phyloP scores from a whole-genome alignment of 1,139 yeast species.

The Kodamaea sp. region DNA sequence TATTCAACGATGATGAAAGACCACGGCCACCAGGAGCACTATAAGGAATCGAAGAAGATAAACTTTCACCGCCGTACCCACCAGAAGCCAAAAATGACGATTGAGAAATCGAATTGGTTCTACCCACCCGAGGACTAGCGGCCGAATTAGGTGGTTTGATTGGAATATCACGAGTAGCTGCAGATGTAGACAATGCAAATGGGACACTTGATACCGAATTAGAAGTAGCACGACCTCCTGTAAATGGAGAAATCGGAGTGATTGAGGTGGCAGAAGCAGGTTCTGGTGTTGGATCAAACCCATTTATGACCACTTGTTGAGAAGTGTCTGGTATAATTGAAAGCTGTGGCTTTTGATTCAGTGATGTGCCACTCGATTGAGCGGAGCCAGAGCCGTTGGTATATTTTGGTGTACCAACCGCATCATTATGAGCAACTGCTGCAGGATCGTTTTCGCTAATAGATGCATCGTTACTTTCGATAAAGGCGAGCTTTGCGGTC shows the following conservation, averaged over 20 bases:
- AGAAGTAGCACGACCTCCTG: slow-evolving; percentile 17
- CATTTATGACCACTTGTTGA: slow-evolving; percentile 12
- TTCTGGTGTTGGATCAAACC: slow-evolving; percentile 19
- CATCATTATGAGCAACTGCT: background rate
- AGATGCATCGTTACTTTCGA: slow-evolving; percentile 16
- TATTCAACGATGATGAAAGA: slow-evolving; percentile 13
- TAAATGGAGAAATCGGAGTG: slow-evolving; percentile 18
- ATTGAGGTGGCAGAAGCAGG: slow-evolving; percentile 10
- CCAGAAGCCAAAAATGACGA: slow-evolving; percentile 35
- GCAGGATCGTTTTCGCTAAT: slow-evolving; percentile 2
- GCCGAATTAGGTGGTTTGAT: slow-evolving; percentile 25
- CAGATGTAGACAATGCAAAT: slow-evolving; percentile 3
- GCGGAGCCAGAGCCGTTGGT: background rate
- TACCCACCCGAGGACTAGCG: slow-evolving; percentile 39
- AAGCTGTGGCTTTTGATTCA: background rate
- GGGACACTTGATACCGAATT: slow-evolving; percentile 11
- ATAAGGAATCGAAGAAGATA: slow-evolving; percentile 66
- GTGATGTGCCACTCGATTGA: slow-evolving; percentile 1
- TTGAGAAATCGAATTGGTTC: slow-evolving; percentile 45
- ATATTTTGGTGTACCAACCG: background rate
- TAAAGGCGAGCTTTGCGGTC: slow-evolving; percentile 7
- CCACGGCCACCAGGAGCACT: slow-evolving; percentile 63
- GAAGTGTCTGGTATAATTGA: background rate
- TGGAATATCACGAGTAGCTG: slow-evolving; percentile 19
- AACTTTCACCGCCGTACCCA: slow-evolving; percentile 42